Percentiles rank a stretch among this genome's conserved stretches.
phyloP scores from a whole-genome alignment of 2,329 filamentous ascomycete genomes.

The Alternaria brassicicola region DNA sequence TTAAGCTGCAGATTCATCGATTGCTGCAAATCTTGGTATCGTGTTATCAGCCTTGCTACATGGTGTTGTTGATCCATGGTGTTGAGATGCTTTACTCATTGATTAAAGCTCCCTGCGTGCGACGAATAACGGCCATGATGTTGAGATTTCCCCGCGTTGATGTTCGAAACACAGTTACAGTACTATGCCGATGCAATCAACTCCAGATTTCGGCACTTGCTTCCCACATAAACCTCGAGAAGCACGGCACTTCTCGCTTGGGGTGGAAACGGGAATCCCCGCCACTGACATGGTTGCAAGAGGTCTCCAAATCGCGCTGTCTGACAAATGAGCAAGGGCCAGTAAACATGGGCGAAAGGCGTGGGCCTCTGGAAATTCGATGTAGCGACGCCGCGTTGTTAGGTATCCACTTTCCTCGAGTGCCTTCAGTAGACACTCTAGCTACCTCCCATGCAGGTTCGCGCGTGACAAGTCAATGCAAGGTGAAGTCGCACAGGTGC shows the following conservation, averaged over 20 bases:
- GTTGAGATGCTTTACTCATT: conserved; percentile 12
- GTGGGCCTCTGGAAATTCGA: background rate
- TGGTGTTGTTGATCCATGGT: conserved; percentile 4
- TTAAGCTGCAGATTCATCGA: background rate
- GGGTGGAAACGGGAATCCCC: background rate
- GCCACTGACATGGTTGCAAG: background rate
- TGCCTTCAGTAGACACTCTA: background rate
- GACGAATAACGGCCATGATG: conserved; percentile 6
- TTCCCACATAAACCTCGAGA: conserved; percentile 2
- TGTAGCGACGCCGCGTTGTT: background rate
- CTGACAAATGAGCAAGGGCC: background rate
- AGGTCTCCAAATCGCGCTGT: background rate
- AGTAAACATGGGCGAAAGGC: background rate
- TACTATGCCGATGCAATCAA: conserved; percentile 1
- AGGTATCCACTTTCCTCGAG: background rate
- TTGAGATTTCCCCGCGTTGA: background rate
- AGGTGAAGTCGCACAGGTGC: conserved; percentile 3
- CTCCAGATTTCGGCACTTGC: conserved; percentile 13
- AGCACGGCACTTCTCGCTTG: conserved; percentile 1
- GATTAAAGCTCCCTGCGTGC: conserved; percentile 6
- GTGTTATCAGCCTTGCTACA: background rate
- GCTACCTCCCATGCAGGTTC: background rate
- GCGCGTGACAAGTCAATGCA: background rate
- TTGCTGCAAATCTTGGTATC: background rate
- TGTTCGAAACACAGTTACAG: background rate